Conservation (phyloP, 768 basidiomycete species). For the Hortiboletus flavorubellus region DNA sequence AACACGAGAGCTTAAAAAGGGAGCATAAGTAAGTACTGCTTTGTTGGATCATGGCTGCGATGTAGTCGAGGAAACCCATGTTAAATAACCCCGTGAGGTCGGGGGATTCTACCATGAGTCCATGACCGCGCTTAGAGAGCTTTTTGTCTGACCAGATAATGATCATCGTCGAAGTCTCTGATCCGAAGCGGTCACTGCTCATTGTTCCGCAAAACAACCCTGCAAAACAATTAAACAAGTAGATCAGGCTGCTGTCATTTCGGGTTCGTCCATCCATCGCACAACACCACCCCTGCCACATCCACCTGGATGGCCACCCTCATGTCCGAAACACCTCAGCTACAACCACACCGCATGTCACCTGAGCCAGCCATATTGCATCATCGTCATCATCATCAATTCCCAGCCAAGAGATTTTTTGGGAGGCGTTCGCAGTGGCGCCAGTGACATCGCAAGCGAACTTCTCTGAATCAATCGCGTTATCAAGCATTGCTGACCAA, state of each 20-base stretch:
- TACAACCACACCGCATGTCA: not conserved
- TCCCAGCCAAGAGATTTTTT: conserved; percentile 17
- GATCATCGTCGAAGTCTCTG: not conserved
- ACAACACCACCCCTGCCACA: not conserved
- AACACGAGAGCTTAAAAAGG: not conserved
- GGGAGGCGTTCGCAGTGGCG: conserved; percentile 10
- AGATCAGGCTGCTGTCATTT: not conserved
- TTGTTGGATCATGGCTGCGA: not conserved
- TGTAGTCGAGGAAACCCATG: not conserved
- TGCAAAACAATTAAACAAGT: not conserved
- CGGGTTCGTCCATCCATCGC: conserved; percentile 10
- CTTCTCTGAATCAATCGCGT: no score
- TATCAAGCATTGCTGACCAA: no score
- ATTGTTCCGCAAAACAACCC: not conserved
- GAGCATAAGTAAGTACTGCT: no score
- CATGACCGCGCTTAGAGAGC: no score
- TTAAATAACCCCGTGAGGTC: no score
- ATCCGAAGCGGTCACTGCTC: not conserved
- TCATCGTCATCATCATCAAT: not conserved
- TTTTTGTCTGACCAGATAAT: no score
- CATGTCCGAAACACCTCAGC: conserved; percentile 9
- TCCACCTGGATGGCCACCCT: conserved; percentile 8
- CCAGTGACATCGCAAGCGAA: not conserved
- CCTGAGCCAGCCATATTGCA: not conserved
- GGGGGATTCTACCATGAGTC: no score